Percentiles rank a stretch among this genome's conserved stretches.
These are phyloP conservation scores for Metschnikowia matae DNA, from an alignment of 805 yeast genomes.

Conservation along the genomic window DNA sequence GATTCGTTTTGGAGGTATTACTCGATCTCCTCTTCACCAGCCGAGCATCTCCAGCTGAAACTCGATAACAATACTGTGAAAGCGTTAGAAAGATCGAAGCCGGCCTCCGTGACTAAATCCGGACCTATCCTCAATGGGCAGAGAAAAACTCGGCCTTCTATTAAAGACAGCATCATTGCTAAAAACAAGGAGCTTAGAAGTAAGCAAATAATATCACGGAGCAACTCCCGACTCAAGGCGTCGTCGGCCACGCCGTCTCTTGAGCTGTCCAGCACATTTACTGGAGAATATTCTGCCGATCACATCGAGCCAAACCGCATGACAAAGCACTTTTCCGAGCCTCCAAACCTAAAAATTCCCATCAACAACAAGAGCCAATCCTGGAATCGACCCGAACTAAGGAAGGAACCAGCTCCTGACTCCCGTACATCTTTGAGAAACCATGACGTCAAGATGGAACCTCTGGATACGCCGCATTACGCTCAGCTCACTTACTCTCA, in stretches of 20 bases:
- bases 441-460: not conserved
- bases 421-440: not conserved
- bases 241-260: not conserved
- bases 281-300: not conserved
- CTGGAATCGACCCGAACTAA: not conserved
- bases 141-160: conserved; percentile 39
- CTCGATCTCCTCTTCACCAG: conserved; percentile 49
- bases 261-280: not conserved
- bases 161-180: conserved; percentile 45
- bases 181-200: conserved; percentile 36
- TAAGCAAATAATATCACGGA: conserved; percentile 18
- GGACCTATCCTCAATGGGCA: conserved; percentile 4
- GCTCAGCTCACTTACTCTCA: conserved; percentile 15
- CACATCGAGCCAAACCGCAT: not conserved
- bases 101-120: conserved; percentile 25
- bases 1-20: conserved; percentile 68
- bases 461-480: conserved; percentile 10
- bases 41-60: conserved; percentile 36
- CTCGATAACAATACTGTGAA: conserved; percentile 47
- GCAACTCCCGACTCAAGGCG: conserved; percentile 16
- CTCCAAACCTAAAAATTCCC: not conserved
- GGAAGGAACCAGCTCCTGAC: not conserved
- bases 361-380: not conserved
- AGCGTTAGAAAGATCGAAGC: conserved; percentile 60
- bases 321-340: not conserved